Evolutionary conservation across 805 yeast genomes (phyloP), one percentile per base, ranked within the genome.

Genomic region (Lachancea meyersii): DNA sequence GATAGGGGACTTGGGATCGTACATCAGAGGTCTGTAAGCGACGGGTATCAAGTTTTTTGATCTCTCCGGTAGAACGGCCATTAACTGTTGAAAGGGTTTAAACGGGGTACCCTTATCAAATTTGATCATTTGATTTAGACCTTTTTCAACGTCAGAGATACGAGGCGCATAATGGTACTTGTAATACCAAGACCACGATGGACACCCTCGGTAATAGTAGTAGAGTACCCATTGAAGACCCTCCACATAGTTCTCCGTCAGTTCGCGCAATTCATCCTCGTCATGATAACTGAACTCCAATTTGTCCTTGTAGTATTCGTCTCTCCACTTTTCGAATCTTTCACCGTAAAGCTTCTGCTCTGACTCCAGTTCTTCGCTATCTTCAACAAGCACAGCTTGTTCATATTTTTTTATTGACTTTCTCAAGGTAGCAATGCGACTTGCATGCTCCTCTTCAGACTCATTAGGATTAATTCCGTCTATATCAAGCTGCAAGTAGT

Each of bases 31-130:
- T 63, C 95, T 77, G 61, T 83, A 84, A 16, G 78, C 77, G 6
- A 71, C 60, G 1, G 98, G 97, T 57, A 93, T 79, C 51, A 93
- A 73, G 35, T 72, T 69, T 41, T 76, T 78, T 3, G 97, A 88
- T 70, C 97, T 79, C 18, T 91, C 96, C 1, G 98, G 98, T 51
- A 93, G 70, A 18, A 93, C 98, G 16, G 96, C 91, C 98, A 91
- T 93, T 54, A 93, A 74, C 68, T 93, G 98, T 61, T 93, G 91
- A 63, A 86, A 91, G 9, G 98, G 98, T 47, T 70, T 77, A 69
- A 93, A 87, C 0, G 98, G 98, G 4, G 60, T 61, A 5, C 95
- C 89, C 50, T 71, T 62, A 13, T 80, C 79, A 53, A 89, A 88
- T 26, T 69, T 60, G 45, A 85, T 72, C 46, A 73, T 66, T 42